Evolutionary conservation across 2,329 filamentous ascomycete species (phyloP).

Genomic region (Clonostachys byssicola): DNA sequence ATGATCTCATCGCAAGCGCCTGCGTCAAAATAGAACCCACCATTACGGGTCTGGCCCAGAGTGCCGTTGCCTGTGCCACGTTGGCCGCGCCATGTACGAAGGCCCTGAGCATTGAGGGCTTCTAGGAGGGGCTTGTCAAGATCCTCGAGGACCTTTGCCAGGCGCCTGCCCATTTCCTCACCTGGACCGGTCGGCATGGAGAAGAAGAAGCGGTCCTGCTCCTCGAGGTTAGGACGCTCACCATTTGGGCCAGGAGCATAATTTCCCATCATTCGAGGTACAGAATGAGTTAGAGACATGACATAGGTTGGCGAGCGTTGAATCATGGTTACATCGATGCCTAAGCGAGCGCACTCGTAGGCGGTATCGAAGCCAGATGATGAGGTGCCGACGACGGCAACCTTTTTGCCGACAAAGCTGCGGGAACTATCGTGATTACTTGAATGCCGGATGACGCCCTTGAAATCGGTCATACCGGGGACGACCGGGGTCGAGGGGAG

Average conservation of each 20-base stretch:
- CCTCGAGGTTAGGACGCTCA: constrained; percentile 48
- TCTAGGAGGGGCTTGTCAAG: constrained; percentile 2
- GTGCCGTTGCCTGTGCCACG: constrained; percentile 21
- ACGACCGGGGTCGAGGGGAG: constrained; percentile 58
- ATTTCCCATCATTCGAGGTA: constrained; percentile 15
- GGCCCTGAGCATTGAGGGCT: constrained; percentile 9
- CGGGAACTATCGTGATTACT: constrained; percentile 52
- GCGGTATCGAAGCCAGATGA: constrained; percentile 68
- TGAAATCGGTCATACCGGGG: constrained; percentile 52
- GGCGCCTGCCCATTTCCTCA: constrained; percentile 10
- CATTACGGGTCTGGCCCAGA: constrained; percentile 24
- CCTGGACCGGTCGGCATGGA: constrained; percentile 51
- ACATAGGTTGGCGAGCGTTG: constrained; percentile 44
- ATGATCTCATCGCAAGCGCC: constrained; percentile 58
- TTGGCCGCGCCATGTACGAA: constrained; percentile 24
- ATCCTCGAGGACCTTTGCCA: constrained; percentile 7
- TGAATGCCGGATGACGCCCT: constrained; percentile 59
- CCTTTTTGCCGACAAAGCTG: constrained; percentile 48
- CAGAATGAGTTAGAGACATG: constrained; percentile 19
- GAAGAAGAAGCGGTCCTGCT: constrained; percentile 43
- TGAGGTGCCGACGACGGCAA: constrained; percentile 62
- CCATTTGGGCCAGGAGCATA: constrained; percentile 16
- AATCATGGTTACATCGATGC: constrained; percentile 64
- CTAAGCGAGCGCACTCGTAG: constrained; percentile 63
- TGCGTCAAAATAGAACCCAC: constrained; percentile 69